Conservation (phyloP, 495 filamentous ascomycete genomes). For the Aspergillus egyptiacus region DNA sequence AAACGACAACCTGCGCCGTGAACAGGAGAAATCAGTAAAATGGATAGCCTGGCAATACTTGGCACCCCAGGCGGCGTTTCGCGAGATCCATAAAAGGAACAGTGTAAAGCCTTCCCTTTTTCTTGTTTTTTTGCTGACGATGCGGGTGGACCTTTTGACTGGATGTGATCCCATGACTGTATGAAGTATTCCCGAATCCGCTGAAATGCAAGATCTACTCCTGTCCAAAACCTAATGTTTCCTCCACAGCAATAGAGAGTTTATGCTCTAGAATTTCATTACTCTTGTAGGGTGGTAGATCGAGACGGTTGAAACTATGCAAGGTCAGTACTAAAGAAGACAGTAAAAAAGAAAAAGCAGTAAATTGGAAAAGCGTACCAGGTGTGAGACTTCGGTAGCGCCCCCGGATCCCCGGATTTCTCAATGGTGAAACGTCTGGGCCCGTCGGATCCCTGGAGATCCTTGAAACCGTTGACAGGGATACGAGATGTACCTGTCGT, state of each 20-base stretch:
- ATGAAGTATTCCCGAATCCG: slow-evolving; percentile 1
- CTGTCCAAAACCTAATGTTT: slow-evolving; percentile 98
- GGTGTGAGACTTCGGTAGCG: slow-evolving; percentile 94
- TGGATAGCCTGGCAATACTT: no score
- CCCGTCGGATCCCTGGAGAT: slow-evolving; percentile 95
- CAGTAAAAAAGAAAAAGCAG: not conserved
- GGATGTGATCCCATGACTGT: not conserved
- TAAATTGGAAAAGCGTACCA: slow-evolving; percentile 60
- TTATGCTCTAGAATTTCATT: slow-evolving; percentile 80
- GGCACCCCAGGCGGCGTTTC: not conserved
- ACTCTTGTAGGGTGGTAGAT: slow-evolving; percentile 89
- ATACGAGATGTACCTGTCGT: slow-evolving; percentile 97
- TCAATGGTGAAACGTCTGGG: slow-evolving; percentile 96
- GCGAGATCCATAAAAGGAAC: not conserved
- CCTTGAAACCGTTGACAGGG: slow-evolving; percentile 99
- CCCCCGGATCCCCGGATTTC: slow-evolving; percentile 83
- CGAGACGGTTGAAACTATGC: slow-evolving; percentile 88
- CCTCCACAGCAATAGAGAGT: slow-evolving; percentile 92
- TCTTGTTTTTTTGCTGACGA: not conserved
- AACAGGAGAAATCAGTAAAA: not conserved
- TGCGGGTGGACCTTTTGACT: not conserved
- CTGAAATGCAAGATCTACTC: slow-evolving; percentile 52
- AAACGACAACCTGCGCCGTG: slow-evolving; percentile 6
- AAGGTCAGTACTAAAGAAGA: slow-evolving; percentile 13
- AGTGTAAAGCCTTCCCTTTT: not conserved